Percentiles rank a stretch among this genome's conserved stretches.
Evolutionary conservation across 306 rosid genomes (phyloP).

Genomic region (Medicago lupulina): DNA sequence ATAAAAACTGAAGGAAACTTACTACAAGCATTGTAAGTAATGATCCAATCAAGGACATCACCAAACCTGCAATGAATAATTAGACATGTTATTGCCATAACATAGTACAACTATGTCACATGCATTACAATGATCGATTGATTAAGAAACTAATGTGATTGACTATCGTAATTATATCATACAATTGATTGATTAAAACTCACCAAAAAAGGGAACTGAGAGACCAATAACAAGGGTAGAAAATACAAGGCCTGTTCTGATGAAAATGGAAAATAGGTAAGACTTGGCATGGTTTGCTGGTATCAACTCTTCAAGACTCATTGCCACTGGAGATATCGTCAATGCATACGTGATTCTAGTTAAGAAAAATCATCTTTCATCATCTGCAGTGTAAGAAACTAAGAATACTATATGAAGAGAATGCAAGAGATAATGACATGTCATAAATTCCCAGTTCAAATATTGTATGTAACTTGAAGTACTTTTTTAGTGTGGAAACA

Average conservation of each 20-base stretch:
- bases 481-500: slow-evolving; percentile 1
- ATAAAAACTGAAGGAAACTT: slow-evolving; percentile 47
- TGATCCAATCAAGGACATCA: slow-evolving; percentile 95
- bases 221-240: slow-evolving; percentile 88
- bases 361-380: slow-evolving; percentile 57
- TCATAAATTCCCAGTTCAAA: slow-evolving; percentile 11
- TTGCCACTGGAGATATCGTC: slow-evolving; percentile 94
- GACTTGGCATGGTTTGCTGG: slow-evolving; percentile 77
- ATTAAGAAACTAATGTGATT: slow-evolving; percentile 22
- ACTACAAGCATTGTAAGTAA: slow-evolving; percentile 95
- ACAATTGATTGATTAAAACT: slow-evolving; percentile 39
- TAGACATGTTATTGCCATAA: slow-evolving; percentile 3
- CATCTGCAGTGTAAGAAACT: background rate
- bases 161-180: slow-evolving; percentile 7
- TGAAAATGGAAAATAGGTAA: slow-evolving; percentile 64
- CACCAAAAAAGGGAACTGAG: slow-evolving; percentile 90
- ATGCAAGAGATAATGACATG: slow-evolving; percentile 7
- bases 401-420: slow-evolving; percentile 12
- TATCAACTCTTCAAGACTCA: slow-evolving; percentile 96
- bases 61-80: slow-evolving; percentile 62
- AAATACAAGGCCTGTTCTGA: slow-evolving; percentile 82
- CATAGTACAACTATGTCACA: slow-evolving; percentile 25
- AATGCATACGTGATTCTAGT: slow-evolving; percentile 79
- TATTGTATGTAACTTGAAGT: background rate
- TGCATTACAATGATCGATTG: background rate